Conservation (phyloP, 345 rosid genomes). For the Acer yangbiense region DNA sequence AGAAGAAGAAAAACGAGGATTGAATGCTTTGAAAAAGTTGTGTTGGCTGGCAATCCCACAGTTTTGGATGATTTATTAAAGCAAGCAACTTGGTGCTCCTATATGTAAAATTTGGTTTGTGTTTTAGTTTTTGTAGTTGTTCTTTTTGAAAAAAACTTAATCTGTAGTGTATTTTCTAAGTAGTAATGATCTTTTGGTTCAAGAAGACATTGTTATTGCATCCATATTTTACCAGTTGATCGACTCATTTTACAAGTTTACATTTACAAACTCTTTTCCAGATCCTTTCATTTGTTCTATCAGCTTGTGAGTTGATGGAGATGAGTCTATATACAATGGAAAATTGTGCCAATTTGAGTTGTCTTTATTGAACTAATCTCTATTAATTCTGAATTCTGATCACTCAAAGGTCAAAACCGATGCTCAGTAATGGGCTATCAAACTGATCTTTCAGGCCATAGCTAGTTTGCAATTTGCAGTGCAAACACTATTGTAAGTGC, state of each 20-base stretch:
- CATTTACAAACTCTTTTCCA: too few species aligned
- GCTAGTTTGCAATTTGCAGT: too few species aligned
- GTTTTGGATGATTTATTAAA: constrained; percentile 10
- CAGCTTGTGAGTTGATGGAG: too few species aligned
- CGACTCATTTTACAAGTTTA: too few species aligned
- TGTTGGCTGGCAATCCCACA: constrained; percentile 7
- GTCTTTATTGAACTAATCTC: too few species aligned
- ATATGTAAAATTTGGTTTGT: constrained; percentile 14
- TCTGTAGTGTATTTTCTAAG: not conserved
- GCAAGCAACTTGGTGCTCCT: not conserved
- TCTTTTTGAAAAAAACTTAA: not conserved
- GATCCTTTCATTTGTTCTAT: not conserved
- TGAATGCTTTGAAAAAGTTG: not conserved
- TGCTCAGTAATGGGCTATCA: too few species aligned
- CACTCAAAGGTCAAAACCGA: too few species aligned
- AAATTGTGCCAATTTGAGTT: too few species aligned
- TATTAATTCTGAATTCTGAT: too few species aligned
- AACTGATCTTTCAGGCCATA: too few species aligned
- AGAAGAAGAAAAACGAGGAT: constrained; percentile 27
- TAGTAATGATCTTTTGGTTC: not conserved
- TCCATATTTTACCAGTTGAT: not conserved
- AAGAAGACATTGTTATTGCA: not conserved
- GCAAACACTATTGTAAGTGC: too few species aligned
- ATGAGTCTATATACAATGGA: too few species aligned
- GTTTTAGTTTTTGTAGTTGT: not conserved